Base-by-base conservation (phyloP, 2,329 filamentous ascomycete species). In the Beauveria medogensis region DNA sequence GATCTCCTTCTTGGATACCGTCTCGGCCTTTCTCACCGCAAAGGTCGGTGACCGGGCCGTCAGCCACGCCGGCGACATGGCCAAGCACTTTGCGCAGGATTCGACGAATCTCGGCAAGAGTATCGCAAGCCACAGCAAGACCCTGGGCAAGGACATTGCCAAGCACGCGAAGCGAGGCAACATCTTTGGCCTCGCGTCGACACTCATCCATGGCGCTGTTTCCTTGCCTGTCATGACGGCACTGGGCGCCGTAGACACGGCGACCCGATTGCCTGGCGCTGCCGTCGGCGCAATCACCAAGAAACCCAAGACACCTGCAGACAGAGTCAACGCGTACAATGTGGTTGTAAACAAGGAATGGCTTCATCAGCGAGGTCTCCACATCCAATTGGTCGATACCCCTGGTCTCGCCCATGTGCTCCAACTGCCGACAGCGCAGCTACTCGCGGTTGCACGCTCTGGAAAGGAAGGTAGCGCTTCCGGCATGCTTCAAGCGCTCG, bases 1-100 rank as follows among this genome's bases (percentile, higher is more conserved):
- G 73, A 54, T 59, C 9, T 70, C 73, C 0, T 74, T 75, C 18
- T 59, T 75, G 2, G 64, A 70, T 20, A 78, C 78, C 8, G 66
- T 78, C 2, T 80, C 78, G 0, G 78, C 75, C 1, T 80, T 80
- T 61, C 71, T 80, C 6, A 71, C 73, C 0, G 77, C 78, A 55
- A 77, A 72, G 22, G 75, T 80, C 0, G 74, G 75, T 0, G 74
- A 77, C 55, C 73, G 75, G 3, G 77, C 78, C 6, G 61, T 79
- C 20, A 71, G 70, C 34, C 77, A 79, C 62, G 77, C 76, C 1
- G 73, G 70, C 37, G 77, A 79, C 53, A 66, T 77, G 16, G 77
- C 69, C 8, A 69, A 69, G 41, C 65, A 71, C 24, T 53, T 80
- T 1, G 67, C 72, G 56, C 63, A 70, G 14, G 69, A 69, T 63